A percentile compares a stretch with the other conserved stretches of the same genome.
These are phyloP conservation scores for Scheffersomyces parashehatae DNA, from an alignment of 1,139 yeast genomes.

Conservation along the genomic window DNA sequence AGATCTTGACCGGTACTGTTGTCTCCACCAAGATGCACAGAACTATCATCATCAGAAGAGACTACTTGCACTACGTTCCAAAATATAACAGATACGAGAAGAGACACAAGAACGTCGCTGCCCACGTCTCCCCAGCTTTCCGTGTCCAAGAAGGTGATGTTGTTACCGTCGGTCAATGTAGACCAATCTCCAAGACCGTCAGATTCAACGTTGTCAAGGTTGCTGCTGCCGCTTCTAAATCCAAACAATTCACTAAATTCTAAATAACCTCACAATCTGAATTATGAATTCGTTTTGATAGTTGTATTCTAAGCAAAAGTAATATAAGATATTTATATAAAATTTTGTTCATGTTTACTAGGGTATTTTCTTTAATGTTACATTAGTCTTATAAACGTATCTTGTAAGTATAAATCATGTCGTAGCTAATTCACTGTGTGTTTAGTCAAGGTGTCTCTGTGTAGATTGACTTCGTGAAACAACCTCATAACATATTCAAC, in stretches of 20 bases:
- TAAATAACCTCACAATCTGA: slow-evolving; percentile 40
- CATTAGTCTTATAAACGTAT: slow-evolving; percentile 15
- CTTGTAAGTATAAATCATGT: too few species aligned
- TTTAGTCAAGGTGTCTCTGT: not conserved
- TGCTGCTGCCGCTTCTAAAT: slow-evolving; percentile 82
- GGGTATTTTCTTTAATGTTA: slow-evolving; percentile 22
- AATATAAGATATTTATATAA: slow-evolving; percentile 3
- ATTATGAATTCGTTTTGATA: not conserved
- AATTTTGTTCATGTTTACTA: slow-evolving; percentile 6
- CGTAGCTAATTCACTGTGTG: not conserved
- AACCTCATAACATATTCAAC: too few species aligned
- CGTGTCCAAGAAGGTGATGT: slow-evolving; percentile 99
- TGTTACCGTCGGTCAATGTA: slow-evolving; percentile 99
- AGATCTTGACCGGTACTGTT: slow-evolving; percentile 97
- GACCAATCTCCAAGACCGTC: slow-evolving; percentile 99
- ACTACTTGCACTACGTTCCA: slow-evolving; percentile 99
- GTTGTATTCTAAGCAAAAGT: too few species aligned
- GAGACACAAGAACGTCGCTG: slow-evolving; percentile 99
- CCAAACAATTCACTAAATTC: slow-evolving; percentile 96
- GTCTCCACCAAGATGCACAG: slow-evolving; percentile 99
- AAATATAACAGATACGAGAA: slow-evolving; percentile 99
- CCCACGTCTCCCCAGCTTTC: slow-evolving; percentile 99
- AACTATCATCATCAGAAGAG: slow-evolving; percentile 99
- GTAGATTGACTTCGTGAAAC: not conserved
- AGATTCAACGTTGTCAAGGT: slow-evolving; percentile 99